These are phyloP conservation scores for Leishmania tarentolae DNA, from an alignment of 208 protist genomes.

Conservation along the genomic window DNA sequence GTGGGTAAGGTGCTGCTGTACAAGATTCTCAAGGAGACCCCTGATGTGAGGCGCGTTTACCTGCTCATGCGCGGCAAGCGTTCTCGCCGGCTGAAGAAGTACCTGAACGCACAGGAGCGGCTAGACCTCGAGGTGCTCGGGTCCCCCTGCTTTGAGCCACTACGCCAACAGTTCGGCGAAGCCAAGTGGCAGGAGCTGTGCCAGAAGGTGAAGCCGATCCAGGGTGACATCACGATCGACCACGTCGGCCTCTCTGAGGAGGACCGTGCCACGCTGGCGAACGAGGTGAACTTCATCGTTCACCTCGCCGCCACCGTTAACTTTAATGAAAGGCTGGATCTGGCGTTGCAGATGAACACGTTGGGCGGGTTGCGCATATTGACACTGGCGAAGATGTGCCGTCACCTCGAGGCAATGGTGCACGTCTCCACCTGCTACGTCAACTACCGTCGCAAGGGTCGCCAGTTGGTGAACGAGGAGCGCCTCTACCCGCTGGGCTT, in stretches of 20 bases:
- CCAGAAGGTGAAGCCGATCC: constrained; percentile 56
- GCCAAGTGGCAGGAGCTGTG: constrained; percentile 52
- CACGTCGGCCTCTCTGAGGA: constrained; percentile 63
- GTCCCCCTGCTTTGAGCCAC: constrained; percentile 77
- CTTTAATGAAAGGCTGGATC: constrained; percentile 81
- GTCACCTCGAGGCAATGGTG: constrained; percentile 73
- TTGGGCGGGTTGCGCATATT: constrained; percentile 79
- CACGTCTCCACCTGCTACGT: constrained; percentile 92
- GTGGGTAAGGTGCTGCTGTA: constrained; percentile 87
- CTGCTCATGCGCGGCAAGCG: constrained; percentile 82
- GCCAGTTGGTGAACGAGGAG: constrained; percentile 56
- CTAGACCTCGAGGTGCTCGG: constrained; percentile 76
- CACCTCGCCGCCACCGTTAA: constrained; percentile 91
- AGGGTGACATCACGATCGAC: constrained; percentile 77
- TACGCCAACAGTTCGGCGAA: constrained; percentile 58
- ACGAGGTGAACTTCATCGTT: constrained; percentile 69
- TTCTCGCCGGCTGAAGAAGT: constrained; percentile 63
- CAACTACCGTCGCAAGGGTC: constrained; percentile 67
- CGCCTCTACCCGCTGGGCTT: constrained; percentile 77
- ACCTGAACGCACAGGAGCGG: constrained; percentile 67
- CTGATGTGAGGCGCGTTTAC: constrained; percentile 74
- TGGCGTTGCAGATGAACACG: constrained; percentile 85
- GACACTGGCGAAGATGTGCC: constrained; percentile 70
- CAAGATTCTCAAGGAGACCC: constrained; percentile 81
- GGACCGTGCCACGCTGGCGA: constrained; percentile 46